Evolutionary conservation across 1,284 basidiomycete genomes (phyloP).

Genomic region (Exobasidium cylindrosporum): DNA sequence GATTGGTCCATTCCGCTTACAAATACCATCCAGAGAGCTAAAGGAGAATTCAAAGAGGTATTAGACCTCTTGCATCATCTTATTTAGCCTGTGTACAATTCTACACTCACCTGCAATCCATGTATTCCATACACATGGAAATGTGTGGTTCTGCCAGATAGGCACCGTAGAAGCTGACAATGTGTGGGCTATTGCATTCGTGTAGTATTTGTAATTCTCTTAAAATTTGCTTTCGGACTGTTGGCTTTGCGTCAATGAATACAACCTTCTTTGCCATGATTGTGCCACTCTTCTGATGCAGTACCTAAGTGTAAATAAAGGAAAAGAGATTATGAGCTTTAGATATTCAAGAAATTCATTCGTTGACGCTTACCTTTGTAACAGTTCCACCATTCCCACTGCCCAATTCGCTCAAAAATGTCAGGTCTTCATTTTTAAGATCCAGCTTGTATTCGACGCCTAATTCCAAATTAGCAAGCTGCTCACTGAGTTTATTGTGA

Average conservation of each 20-base stretch:
- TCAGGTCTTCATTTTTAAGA: constrained; percentile 56
- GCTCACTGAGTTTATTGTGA: constrained; percentile 46
- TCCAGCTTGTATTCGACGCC: constrained; percentile 57
- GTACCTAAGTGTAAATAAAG: constrained; percentile 10
- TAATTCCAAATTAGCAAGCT: constrained; percentile 55
- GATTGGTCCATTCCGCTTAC: constrained; percentile 86
- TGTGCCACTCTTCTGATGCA: constrained; percentile 47
- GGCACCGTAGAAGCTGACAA: constrained; percentile 94
- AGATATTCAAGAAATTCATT: constrained; percentile 12
- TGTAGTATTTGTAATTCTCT: constrained; percentile 98
- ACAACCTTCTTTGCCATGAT: constrained; percentile 65
- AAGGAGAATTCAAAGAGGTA: too few species aligned
- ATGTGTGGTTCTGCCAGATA: constrained; percentile 95
- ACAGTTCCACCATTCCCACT: constrained; percentile 98
- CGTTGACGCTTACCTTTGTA: constrained; percentile 66
- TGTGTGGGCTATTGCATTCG: constrained; percentile 87
- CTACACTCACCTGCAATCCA: constrained; percentile 66
- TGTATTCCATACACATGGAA: constrained; percentile 97
- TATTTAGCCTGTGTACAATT: too few species aligned
- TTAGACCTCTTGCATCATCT: too few species aligned
- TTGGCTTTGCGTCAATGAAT: constrained; percentile 93
- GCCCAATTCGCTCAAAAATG: constrained; percentile 81
- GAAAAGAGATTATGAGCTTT: not conserved
- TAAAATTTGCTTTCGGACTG: constrained; percentile 95
- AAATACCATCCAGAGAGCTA: constrained; percentile 80